Evolutionary conservation across 345 rosid genomes (phyloP), one percentile per base, ranked within the genome.

Genomic region (Barbarea vulgaris): DNA sequence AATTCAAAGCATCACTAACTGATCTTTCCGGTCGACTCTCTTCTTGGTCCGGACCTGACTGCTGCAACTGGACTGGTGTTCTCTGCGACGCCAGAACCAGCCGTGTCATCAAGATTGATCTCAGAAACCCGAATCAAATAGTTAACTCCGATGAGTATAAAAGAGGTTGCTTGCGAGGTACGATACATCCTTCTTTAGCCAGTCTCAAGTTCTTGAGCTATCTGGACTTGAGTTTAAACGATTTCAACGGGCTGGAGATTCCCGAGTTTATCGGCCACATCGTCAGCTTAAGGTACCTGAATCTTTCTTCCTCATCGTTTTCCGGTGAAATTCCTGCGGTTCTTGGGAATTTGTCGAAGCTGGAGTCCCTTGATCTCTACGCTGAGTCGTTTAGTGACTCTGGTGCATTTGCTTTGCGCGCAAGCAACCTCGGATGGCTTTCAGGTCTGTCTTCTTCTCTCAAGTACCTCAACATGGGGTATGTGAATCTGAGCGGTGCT

Each of bases 21-120:
- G 88, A 84, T 74, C 65, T 48, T 24, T 73, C 90, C 3, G 76
- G 75, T 71, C 70, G 79, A 8, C 82, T 87, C 31, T 50, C 69
- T 15, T 83, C 87, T 25, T 87, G 88, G 90, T 39, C 67, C 18
- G 83, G 85, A 61, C 77, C 81, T 57, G 83, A 81, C 54, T 88
- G 86, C 70, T 84, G 92, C 73, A 47, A 17, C 56, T 83, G 90
- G 90, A 5, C 48, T 0, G 87, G 88, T 1, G 62, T 86, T 46
- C 9, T 11, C 21, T 87, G 87, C 28, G 72, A 69, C 64, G 56
- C 65, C 42, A 30, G 0, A 18, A 82, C 77, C 24, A 82, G 82
- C 10, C 80, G 13, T 9, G 84, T 86, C 22, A 2, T 61, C 3
- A 69, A 80, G 75, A 73, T 86, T 24, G 73, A 83, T 46, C 90